Conservation (phyloP, 345 rosid species). For the Salix brachista region DNA sequence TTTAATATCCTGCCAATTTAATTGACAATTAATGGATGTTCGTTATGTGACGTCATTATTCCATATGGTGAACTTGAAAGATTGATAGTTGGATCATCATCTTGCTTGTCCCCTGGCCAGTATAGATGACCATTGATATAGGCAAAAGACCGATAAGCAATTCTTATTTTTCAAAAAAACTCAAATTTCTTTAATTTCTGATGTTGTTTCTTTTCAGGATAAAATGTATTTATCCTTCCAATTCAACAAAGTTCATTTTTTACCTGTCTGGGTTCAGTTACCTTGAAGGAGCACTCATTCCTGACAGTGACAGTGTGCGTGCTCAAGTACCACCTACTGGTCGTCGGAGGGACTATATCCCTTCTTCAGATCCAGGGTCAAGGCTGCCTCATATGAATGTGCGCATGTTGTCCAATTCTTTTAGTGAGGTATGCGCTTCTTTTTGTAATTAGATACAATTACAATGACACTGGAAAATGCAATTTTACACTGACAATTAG, state of each 20-base stretch:
- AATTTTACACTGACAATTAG: not conserved
- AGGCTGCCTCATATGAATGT: conserved; percentile 82
- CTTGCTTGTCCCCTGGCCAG: not conserved
- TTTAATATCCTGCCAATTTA: not conserved
- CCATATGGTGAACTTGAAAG: not conserved
- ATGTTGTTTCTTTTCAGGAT: not conserved
- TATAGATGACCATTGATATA: no score
- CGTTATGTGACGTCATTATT: not conserved
- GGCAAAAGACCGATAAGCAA: not conserved
- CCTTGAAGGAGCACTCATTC: conserved; percentile 69
- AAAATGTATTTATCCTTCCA: not conserved
- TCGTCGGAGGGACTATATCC: conserved; percentile 73
- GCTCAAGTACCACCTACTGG: conserved; percentile 52
- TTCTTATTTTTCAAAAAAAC: not conserved
- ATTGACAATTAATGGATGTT: not conserved
- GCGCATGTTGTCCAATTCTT: conserved; percentile 38
- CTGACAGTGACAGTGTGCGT: conserved; percentile 34
- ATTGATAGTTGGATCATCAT: conserved; percentile 1
- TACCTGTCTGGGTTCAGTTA: conserved; percentile 45
- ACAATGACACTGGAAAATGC: not conserved
- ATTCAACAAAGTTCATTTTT: not conserved
- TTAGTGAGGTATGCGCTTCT: conserved; percentile 37
- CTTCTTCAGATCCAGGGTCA: conserved; percentile 78
- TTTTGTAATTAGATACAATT: not conserved
- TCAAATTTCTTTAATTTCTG: not conserved